Conservation (phyloP, 768 basidiomycete genomes). For the Royoungia palumana region DNA sequence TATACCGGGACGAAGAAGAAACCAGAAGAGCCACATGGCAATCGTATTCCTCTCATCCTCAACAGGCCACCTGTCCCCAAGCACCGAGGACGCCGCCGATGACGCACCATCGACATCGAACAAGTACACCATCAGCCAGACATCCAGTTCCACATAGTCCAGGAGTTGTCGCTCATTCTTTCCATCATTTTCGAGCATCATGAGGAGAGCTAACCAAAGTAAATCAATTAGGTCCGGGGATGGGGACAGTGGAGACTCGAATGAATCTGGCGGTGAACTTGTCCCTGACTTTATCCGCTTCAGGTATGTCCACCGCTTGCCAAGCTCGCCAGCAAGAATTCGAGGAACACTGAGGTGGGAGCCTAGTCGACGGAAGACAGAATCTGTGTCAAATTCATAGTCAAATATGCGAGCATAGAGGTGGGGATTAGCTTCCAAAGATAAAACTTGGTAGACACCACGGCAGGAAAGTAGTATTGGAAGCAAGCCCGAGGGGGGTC, state of each 20-base stretch:
- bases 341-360: slow-evolving; percentile 36
- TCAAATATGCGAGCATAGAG: slow-evolving; percentile 72
- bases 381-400: slow-evolving; percentile 60
- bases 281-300: slow-evolving; percentile 49
- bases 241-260: background rate
- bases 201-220: slow-evolving; percentile 66
- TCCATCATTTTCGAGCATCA: slow-evolving; percentile 81
- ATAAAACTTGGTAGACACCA: slow-evolving; percentile 47
- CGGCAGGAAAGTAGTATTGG: slow-evolving; percentile 53
- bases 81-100: slow-evolving; percentile 39
- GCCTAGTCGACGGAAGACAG: slow-evolving; percentile 50
- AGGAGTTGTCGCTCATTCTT: slow-evolving; percentile 68
- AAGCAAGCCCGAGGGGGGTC: slow-evolving; percentile 59
- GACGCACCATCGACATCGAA: slow-evolving; percentile 60
- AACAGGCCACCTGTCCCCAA: slow-evolving; percentile 53
- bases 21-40: slow-evolving; percentile 82
- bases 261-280: slow-evolving; percentile 14
- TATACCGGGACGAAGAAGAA: slow-evolving; percentile 60
- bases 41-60: slow-evolving; percentile 51
- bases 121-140: slow-evolving; percentile 67
- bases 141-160: slow-evolving; percentile 60
- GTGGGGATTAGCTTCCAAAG: slow-evolving; percentile 53
- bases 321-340: slow-evolving; percentile 59
- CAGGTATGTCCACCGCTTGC: slow-evolving; percentile 55
- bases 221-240: slow-evolving; percentile 32